Evolutionary conservation across 495 filamentous ascomycete genomes (phyloP).

Genomic region (Neurospora sp.): DNA sequence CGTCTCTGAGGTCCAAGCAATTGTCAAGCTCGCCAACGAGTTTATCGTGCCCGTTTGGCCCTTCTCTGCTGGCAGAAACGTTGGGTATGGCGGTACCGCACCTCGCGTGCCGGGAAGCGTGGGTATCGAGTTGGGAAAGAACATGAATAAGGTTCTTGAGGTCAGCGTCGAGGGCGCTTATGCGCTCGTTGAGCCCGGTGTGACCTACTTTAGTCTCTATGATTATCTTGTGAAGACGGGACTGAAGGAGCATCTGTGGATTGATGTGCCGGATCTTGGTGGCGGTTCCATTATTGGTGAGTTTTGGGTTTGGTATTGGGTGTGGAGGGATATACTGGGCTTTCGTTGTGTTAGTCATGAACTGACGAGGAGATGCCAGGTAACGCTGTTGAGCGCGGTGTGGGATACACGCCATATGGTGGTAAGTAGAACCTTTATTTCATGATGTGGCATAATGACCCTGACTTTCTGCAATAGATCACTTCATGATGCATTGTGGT

Average conservation of each 20-base stretch:
- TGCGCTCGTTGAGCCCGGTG: slow-evolving; percentile 49
- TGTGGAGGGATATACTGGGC: not conserved
- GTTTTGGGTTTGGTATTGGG: not conserved
- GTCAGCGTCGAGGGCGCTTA: slow-evolving; percentile 42
- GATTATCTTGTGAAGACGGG: slow-evolving; percentile 37
- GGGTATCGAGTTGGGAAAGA: slow-evolving; percentile 42
- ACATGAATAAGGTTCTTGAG: slow-evolving; percentile 47
- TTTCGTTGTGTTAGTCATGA: not conserved
- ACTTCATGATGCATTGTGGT: slow-evolving; percentile 45
- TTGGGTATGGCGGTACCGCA: slow-evolving; percentile 49
- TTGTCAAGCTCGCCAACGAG: slow-evolving; percentile 39
- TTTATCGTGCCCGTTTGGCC: slow-evolving; percentile 44
- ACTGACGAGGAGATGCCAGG: slow-evolving; percentile 3
- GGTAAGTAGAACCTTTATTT: not conserved
- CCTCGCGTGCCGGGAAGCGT: slow-evolving; percentile 45
- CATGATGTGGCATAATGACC: not conserved
- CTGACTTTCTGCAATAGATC: slow-evolving; percentile 21
- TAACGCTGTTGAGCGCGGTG: slow-evolving; percentile 46
- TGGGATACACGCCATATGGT: slow-evolving; percentile 43
- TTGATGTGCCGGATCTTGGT: slow-evolving; percentile 47
- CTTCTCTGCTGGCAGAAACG: slow-evolving; percentile 44
- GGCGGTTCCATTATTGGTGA: slow-evolving; percentile 29
- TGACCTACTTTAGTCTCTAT: slow-evolving; percentile 45
- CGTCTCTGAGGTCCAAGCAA: slow-evolving; percentile 37
- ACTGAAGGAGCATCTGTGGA: slow-evolving; percentile 30